Conservation (phyloP, 768 basidiomycete genomes). For the Boletales sp. region DNA sequence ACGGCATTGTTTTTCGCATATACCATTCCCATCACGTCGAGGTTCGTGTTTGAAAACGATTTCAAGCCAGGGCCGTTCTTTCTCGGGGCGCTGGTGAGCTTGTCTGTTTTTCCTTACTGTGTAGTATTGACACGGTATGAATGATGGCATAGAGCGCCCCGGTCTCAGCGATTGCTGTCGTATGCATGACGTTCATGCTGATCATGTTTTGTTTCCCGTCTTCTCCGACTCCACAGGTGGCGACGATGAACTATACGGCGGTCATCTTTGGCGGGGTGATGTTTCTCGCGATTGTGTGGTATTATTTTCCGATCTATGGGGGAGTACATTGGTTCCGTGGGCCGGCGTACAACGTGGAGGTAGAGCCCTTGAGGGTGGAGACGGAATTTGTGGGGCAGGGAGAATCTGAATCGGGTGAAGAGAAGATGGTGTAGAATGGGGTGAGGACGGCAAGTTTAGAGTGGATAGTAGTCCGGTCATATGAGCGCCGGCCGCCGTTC, state of each 20-base stretch:
- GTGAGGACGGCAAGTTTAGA: too few species aligned
- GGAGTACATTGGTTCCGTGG: conserved; percentile 69
- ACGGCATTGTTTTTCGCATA: conserved; percentile 43
- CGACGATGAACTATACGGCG: conserved; percentile 67
- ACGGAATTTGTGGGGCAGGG: too few species aligned
- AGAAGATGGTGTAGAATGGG: too few species aligned
- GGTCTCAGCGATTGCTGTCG: conserved; percentile 48
- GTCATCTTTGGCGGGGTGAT: conserved; percentile 61
- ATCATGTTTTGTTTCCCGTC: conserved; percentile 61
- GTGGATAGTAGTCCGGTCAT: too few species aligned
- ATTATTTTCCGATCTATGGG: conserved; percentile 68
- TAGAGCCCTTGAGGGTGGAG: too few species aligned
- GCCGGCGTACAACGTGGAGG: conserved; percentile 44
- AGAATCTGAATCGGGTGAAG: too few species aligned
- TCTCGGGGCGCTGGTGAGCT: conserved; percentile 38
- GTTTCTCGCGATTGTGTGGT: conserved; percentile 55
- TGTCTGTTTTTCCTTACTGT: not conserved
- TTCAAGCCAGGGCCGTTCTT: conserved; percentile 45
- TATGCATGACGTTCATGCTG: conserved; percentile 63
- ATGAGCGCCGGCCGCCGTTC: too few species aligned
- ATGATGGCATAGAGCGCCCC: conserved; percentile 43
- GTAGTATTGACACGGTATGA: not conserved
- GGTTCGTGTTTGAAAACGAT: conserved; percentile 43
- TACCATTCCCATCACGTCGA: conserved; percentile 44
- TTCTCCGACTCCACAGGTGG: conserved; percentile 39